Base-by-base conservation (phyloP, 2,329 filamentous ascomycete genomes). In the Catunica adiposa region DNA sequence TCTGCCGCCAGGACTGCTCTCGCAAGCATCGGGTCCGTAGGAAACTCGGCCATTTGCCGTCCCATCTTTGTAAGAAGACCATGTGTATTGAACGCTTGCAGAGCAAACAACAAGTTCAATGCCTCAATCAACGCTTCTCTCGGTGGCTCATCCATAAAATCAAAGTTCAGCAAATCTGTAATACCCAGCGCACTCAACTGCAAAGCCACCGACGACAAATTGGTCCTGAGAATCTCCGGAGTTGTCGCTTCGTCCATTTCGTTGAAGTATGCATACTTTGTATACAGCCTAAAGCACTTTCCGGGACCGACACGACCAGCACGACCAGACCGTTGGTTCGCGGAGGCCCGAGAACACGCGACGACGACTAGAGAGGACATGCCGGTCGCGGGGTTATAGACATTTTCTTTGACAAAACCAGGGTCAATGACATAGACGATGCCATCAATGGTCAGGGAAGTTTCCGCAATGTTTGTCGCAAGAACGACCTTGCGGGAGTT, bases 381-480 rank as follows among this genome's bases (percentile, higher is more conserved):
- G 56, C 89, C 89, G 0, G 87, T 94, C 1, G 84, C 80, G 0
- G 89, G 84, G 60, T 95, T 94, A 70, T 90, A 97, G 1, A 89
- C 79, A 62, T 95, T 95, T 65, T 97, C 88, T 67, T 98, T 98
- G 60, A 92, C 88, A 61, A 94, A 94, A 0, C 92, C 92, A 0
- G 86, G 86, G 62, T 98, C 92, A 58, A 97, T 94, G 37, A 97
- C 92, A 66, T 94, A 96, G 7, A 90, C 85, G 58, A 97, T 94
- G 15, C 89, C 90, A 65, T 97, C 89, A 57, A 98, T 95, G 0
- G 92, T 98, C 64, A 98, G 71, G 72, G 82, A 89, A 0, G 92
- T 98, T 67, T 98, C 92, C 1, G 92, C 92, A 67, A 98, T 97
- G 65, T 98, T 98, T 1, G 92, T 97, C 0, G 90, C 89, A 38